Conservation (phyloP, 306 rosid species). For the Albizia julibrissin region DNA sequence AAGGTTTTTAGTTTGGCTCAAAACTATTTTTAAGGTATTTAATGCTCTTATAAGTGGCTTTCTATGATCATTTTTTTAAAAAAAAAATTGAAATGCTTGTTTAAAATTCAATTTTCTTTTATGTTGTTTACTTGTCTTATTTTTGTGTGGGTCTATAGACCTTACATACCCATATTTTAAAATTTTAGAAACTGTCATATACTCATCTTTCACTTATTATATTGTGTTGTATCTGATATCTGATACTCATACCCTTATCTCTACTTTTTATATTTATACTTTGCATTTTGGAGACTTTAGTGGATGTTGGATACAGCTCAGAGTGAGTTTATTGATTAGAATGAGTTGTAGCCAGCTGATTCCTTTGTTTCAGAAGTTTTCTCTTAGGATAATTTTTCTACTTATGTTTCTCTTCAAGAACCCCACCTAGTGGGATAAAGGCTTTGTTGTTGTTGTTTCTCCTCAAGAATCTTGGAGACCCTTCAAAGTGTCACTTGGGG, state of each 20-base stretch:
- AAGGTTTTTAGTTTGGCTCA: background rate
- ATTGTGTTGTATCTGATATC: no score
- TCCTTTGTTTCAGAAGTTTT: background rate
- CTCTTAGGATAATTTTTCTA: background rate
- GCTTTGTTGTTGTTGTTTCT: no score
- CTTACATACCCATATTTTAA: background rate
- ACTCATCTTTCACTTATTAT: no score
- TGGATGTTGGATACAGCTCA: background rate
- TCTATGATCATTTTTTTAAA: background rate
- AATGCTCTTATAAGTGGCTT: background rate
- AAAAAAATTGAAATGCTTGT: background rate
- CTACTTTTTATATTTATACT: background rate
- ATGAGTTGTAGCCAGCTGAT: background rate
- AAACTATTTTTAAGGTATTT: background rate
- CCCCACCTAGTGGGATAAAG: no score
- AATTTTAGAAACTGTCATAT: background rate
- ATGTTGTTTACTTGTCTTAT: background rate
- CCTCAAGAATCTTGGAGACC: background rate
- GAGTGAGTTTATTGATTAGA: background rate
- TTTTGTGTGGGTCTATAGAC: background rate
- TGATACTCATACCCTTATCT: background rate
- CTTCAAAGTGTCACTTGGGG: background rate
- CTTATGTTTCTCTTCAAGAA: background rate
- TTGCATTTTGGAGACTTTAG: background rate
- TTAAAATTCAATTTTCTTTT: no score